These are phyloP conservation scores for Phytophthora fragariae DNA, from an alignment of 352 stramenopile species.

Conservation along the genomic window DNA sequence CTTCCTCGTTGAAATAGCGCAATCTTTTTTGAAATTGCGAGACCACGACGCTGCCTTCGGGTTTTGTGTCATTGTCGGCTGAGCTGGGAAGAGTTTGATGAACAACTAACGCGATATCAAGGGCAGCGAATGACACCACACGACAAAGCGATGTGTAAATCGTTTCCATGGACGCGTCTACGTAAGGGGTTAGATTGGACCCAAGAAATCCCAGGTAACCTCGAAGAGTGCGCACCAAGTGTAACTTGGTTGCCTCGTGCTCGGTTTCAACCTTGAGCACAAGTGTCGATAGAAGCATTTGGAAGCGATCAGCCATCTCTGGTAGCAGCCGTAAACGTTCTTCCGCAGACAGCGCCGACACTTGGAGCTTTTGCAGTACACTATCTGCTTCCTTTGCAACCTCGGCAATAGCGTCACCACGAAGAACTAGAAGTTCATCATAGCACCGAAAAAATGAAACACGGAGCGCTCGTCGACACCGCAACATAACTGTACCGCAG, in stretches of 20 bases:
- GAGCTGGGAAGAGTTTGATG: constrained; percentile 47
- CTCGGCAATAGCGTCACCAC: constrained; percentile 57
- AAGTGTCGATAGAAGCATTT: constrained; percentile 76
- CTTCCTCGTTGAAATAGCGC: constrained; percentile 73
- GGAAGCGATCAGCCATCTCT: constrained; percentile 69
- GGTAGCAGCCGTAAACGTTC: constrained; percentile 72
- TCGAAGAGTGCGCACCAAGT: constrained; percentile 71
- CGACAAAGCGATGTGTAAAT: constrained; percentile 58
- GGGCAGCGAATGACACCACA: constrained; percentile 64
- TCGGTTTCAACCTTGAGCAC: constrained; percentile 67
- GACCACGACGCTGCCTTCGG: constrained; percentile 38
- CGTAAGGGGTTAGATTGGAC: constrained; percentile 40
- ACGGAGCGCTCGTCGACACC: constrained; percentile 56
- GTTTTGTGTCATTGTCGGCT: constrained; percentile 1
- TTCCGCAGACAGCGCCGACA: constrained; percentile 40
- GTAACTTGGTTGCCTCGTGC: constrained; percentile 62
- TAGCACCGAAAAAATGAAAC: constrained; percentile 79
- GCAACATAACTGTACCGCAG: constrained; percentile 62
- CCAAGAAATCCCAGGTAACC: constrained; percentile 73
- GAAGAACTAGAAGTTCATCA: constrained; percentile 80
- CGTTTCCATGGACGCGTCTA: constrained; percentile 62
- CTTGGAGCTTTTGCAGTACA: constrained; percentile 42
- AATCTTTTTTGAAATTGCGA: constrained; percentile 87
- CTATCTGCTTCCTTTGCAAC: constrained; percentile 35
- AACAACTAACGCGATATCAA: constrained; percentile 81